phyloP scores from a whole-genome alignment of 2,329 filamentous ascomycete genomes.

The Raffaelea ambrosiae region DNA sequence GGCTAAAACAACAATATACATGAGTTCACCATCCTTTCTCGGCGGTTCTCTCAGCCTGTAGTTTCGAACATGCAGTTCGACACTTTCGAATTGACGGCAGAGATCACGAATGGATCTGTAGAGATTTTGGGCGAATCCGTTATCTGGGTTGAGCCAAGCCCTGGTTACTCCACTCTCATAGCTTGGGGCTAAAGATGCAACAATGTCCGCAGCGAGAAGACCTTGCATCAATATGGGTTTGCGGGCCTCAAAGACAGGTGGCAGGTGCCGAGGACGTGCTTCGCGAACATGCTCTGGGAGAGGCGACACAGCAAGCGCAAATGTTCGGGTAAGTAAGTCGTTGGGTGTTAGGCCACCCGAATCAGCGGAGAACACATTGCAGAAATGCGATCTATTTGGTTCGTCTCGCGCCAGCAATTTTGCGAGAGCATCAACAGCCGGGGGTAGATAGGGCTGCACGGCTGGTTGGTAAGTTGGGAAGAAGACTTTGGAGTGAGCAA shows the following conservation, averaged over 20 bases:
- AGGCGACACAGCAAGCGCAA: conserved; percentile 77
- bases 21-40: conserved; percentile 41
- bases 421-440: conserved; percentile 81
- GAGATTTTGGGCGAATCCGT: conserved; percentile 75
- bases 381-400: conserved; percentile 80
- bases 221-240: conserved; percentile 91
- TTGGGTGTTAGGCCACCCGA: conserved; percentile 54
- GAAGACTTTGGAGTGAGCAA: conserved; percentile 50
- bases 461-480: conserved; percentile 76
- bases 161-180: conserved; percentile 65
- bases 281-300: conserved; percentile 57
- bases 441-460: conserved; percentile 78
- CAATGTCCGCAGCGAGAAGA: conserved; percentile 79
- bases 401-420: conserved; percentile 91
- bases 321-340: conserved; percentile 78
- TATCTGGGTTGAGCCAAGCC: conserved; percentile 73
- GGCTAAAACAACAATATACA: conserved; percentile 59
- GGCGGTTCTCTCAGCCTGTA: conserved; percentile 22
- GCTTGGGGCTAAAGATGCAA: conserved; percentile 59
- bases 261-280: conserved; percentile 47
- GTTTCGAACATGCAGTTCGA: conserved; percentile 14
- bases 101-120: conserved; percentile 67
- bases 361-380: conserved; percentile 70
- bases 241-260: conserved; percentile 67
- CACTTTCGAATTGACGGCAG: conserved; percentile 48